These are phyloP conservation scores for Rusavskia elegans DNA, from an alignment of 495 filamentous ascomycete genomes.

Conservation along the genomic window DNA sequence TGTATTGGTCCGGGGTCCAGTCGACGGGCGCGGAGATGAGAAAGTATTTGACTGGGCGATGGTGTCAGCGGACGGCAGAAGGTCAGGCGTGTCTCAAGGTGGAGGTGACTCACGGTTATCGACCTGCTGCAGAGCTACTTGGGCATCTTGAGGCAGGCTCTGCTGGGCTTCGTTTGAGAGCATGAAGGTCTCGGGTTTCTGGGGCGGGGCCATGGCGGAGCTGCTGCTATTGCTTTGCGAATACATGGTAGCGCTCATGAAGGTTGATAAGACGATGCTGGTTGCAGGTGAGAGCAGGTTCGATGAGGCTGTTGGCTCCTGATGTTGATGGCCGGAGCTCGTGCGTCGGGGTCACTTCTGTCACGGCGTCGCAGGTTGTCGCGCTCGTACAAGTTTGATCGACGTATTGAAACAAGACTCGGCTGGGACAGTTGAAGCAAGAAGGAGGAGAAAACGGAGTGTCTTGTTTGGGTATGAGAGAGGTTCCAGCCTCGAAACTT, in stretches of 20 bases:
- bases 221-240: slow-evolving; percentile 24
- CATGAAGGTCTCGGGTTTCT: slow-evolving; percentile 98
- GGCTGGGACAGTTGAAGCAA: neutral
- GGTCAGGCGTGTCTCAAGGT: neutral
- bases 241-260: slow-evolving; percentile 25
- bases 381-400: neutral
- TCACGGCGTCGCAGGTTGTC: neutral
- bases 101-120: slow-evolving; percentile 67
- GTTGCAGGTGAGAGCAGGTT: neutral
- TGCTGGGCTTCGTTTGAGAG: slow-evolving; percentile 91
- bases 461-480: neutral
- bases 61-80: slow-evolving; percentile 11
- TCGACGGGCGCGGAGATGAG: slow-evolving; percentile 96
- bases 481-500: slow-evolving; percentile 3
- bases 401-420: neutral
- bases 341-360: neutral
- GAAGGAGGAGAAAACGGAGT: neutral
- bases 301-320: neutral
- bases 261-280: neutral
- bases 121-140: slow-evolving; percentile 94
- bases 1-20: slow-evolving; percentile 93
- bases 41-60: slow-evolving; percentile 84
- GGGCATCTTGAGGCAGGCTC: slow-evolving; percentile 85
- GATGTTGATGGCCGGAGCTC: slow-evolving; percentile 2
- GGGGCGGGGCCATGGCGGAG: slow-evolving; percentile 49